A percentile compares a stretch with the other conserved stretches of the same genome.
These are phyloP conservation scores for Keithomyces neogunnii DNA, from an alignment of 2,329 filamentous ascomycete genomes.

Conservation along the genomic window DNA sequence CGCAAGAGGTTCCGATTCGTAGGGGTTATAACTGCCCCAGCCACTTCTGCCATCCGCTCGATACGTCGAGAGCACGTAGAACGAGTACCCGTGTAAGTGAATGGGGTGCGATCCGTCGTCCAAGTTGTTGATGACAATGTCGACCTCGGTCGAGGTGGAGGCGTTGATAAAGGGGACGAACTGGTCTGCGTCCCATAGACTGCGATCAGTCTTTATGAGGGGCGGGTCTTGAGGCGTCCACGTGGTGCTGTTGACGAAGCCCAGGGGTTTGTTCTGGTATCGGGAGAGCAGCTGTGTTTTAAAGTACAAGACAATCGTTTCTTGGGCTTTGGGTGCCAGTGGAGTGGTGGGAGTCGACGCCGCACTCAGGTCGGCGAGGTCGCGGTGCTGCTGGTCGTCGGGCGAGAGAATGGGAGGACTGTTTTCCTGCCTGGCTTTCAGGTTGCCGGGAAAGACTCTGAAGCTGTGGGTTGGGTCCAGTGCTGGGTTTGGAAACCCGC, in stretches of 20 bases:
- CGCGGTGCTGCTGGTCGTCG: constrained; percentile 5
- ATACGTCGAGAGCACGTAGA: constrained; percentile 30
- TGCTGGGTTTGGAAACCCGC: constrained; percentile 13
- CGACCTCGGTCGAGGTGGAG: constrained; percentile 11
- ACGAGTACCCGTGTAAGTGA: constrained; percentile 50
- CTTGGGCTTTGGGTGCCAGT: constrained; percentile 6
- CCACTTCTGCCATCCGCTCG: constrained; percentile 11
- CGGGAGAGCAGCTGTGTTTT: constrained; percentile 15
- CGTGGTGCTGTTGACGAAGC: constrained; percentile 17
- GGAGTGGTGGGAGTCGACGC: neutral
- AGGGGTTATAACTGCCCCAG: constrained; percentile 19
- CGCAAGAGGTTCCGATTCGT: constrained; percentile 4
- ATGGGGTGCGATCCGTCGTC: constrained; percentile 24
- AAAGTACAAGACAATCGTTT: constrained; percentile 16
- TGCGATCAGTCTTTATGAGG: constrained; percentile 5
- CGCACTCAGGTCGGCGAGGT: constrained; percentile 5
- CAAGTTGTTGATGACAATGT: constrained; percentile 23
- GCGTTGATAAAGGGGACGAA: constrained; percentile 12
- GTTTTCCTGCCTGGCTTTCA: neutral
- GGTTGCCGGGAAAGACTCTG: constrained; percentile 1
- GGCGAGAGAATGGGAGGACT: neutral
- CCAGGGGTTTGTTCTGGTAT: constrained; percentile 14
- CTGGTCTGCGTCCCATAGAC: constrained; percentile 15
- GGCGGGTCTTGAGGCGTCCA: constrained; percentile 14
- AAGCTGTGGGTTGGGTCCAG: constrained; percentile 13